phyloP scores from a whole-genome alignment of 345 rosid species.

The Populus simonii region DNA sequence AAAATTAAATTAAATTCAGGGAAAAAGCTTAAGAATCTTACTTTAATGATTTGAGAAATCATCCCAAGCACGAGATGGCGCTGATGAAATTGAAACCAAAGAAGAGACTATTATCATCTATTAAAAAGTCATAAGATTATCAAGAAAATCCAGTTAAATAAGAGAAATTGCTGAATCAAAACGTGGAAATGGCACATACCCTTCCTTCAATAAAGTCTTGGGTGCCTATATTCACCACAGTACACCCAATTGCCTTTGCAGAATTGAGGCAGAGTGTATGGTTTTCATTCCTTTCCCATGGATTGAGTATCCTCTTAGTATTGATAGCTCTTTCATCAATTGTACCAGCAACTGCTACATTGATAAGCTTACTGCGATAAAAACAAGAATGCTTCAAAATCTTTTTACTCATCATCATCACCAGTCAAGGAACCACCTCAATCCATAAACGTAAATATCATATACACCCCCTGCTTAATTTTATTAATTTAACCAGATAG shows the following conservation, averaged over 20 bases:
- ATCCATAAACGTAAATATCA: background rate
- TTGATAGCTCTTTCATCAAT: constrained; percentile 97
- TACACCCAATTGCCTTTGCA: constrained; percentile 98
- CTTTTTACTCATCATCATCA: background rate
- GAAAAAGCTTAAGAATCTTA: constrained; percentile 22
- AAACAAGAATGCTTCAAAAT: constrained; percentile 7
- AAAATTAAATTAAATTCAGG: background rate
- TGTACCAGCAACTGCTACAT: constrained; percentile 98
- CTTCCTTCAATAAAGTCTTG: constrained; percentile 96
- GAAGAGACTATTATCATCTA: constrained; percentile 7
- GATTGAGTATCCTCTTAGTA: constrained; percentile 90
- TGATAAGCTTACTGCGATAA: constrained; percentile 81
- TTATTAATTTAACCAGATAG: too few species aligned
- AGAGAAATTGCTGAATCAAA: background rate
- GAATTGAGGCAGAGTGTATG: constrained; percentile 96
- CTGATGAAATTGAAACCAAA: constrained; percentile 53
- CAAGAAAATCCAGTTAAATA: background rate
- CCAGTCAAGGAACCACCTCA: background rate
- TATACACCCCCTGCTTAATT: too few species aligned
- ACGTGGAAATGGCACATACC: constrained; percentile 43
- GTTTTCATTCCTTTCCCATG: constrained; percentile 98
- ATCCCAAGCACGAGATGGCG: constrained; percentile 97
- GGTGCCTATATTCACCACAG: constrained; percentile 93
- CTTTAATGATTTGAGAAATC: constrained; percentile 96
- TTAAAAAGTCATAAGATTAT: background rate